Base-by-base conservation (phyloP, 2,329 filamentous ascomycete genomes). In the Calonectria leucothoes region DNA sequence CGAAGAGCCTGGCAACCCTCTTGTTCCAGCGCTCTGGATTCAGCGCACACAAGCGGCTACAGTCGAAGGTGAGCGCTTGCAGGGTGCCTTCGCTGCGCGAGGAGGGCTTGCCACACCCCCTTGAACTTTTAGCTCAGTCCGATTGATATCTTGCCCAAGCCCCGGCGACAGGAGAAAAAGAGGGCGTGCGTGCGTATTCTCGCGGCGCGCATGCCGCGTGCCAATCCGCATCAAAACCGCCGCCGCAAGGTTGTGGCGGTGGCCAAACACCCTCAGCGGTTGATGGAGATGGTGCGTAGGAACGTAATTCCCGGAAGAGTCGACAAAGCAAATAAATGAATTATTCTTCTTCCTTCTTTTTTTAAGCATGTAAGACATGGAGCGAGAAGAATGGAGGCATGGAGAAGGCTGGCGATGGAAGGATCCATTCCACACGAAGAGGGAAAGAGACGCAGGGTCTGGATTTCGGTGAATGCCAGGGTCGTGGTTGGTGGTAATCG, bases 11-110 rank as follows among this genome's bases (percentile, higher is more conserved):
- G 59, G 48, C 42, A 74, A 48, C 68, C 67, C 57, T 72, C 72
- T 68, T 75, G 55, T 77, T 69, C 76, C 74, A 72, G 61, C 71
- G 20, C 70, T 76, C 74, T 66, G 75, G 76, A 75, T 73, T 70
- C 61, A 74, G 70, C 70, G 68, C 70, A 67, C 66, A 70, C 35
- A 55, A 55, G 42, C 39, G 31, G 31, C 42, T 64, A 48, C 35
- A 59, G 45, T 23, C 23, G 27, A 37, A 39, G 45, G 57, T 52
- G 61, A 71, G 70, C 42, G 57, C 65, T 65, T 69, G 57, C 51
- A 67, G 33, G 51, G 63, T 42, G 68, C 37, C 39, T 17, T 23
- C 63, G 37, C 25, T 37, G 35, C 31, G 42, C 17, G 42, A 42
- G 64, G 64, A 65, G 69, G 49, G 65, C 31, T 52, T 25, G 14